phyloP scores from a whole-genome alignment of 129 eudicot genomes.

The Daucus carota region DH1_v3.0 NC_030387.2:35752501-35753000 shows the following conservation, averaged over 20 bases:
- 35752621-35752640: background rate
- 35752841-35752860: background rate
- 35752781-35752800: too few species aligned
- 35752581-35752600: too few species aligned
- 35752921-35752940: background rate
- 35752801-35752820: background rate
- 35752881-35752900: background rate
- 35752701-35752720: background rate
- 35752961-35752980: background rate
- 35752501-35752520: too few species aligned
- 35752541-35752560: too few species aligned
- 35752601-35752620: background rate
- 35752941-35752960: background rate
- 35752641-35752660: background rate
- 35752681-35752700: background rate
- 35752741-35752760: background rate
- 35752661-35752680: background rate
- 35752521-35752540: too few species aligned
- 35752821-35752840: background rate
- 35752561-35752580: too few species aligned
- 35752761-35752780: too few species aligned
- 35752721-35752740: background rate
- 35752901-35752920: background rate
- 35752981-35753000: too few species aligned
- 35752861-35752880: background rate